Percentiles rank a stretch among this genome's conserved stretches.
Evolutionary conservation across 1,139 yeast genomes (phyloP).

Genomic region (Blastobotrys aristatus): DNA sequence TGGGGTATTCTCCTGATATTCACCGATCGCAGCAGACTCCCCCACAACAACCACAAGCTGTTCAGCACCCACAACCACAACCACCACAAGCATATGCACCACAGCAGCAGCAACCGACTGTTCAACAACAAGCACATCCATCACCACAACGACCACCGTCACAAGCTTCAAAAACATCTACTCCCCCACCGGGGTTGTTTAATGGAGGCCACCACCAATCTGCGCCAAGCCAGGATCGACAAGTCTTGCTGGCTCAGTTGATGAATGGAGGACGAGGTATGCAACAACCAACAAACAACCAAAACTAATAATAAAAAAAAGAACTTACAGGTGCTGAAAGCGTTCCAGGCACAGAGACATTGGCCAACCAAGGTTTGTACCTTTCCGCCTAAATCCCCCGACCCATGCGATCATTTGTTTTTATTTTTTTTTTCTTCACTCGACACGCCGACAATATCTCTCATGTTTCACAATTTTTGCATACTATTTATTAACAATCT

Average conservation of each 20-base stretch:
- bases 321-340: conserved; percentile 3
- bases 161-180: conserved; percentile 10
- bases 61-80: background rate
- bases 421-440: background rate
- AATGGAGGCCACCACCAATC: conserved; percentile 19
- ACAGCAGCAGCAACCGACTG: conserved; percentile 7
- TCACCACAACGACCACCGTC: background rate
- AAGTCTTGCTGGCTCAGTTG: conserved; percentile 36
- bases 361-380: conserved; percentile 16
- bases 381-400: no score
- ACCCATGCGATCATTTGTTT: no score
- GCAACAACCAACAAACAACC: conserved; percentile 8
- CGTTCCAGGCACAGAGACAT: background rate
- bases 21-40: background rate
- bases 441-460: no score
- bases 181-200: conserved; percentile 33
- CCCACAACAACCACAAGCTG: background rate
- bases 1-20: conserved; percentile 12
- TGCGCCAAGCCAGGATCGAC: conserved; percentile 30
- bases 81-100: conserved; percentile 8
- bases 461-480: no score
- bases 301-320: background rate
- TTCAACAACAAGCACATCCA: background rate
- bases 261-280: conserved; percentile 33
- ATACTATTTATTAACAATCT: background rate